Evolutionary conservation across 2,329 filamentous ascomycete species (phyloP).

Genomic region (Bretziella fagacearum): DNA sequence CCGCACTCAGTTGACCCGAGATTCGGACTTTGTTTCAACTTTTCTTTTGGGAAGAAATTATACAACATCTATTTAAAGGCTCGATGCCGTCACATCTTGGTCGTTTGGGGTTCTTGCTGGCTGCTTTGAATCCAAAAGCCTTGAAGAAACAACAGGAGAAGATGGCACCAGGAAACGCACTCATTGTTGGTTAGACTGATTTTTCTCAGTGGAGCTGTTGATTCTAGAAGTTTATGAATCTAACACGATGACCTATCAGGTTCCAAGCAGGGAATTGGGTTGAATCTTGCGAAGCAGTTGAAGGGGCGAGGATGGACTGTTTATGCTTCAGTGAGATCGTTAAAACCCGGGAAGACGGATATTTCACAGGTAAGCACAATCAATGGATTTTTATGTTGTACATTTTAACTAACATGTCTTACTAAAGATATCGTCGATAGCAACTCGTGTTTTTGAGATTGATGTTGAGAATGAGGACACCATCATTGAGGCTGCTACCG

Average conservation of each 20-base stretch:
- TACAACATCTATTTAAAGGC: not conserved
- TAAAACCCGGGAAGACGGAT: not conserved
- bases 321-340: not conserved
- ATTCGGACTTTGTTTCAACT: no score
- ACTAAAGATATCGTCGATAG: not conserved
- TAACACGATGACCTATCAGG: not conserved
- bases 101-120: not conserved
- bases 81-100: conserved; percentile 1
- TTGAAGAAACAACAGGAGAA: not conserved
- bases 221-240: not conserved
- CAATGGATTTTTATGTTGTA: not conserved
- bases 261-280: not conserved
- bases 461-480: not conserved
- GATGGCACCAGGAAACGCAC: not conserved
- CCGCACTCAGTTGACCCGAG: no score
- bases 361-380: not conserved
- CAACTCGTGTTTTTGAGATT: not conserved
- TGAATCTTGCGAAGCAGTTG: not conserved
- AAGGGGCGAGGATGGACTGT: not conserved
- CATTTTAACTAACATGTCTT: not conserved
- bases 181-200: not conserved
- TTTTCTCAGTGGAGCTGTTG: not conserved
- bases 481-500: not conserved
- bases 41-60: no score
- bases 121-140: not conserved